phyloP scores from a whole-genome alignment of 1,139 yeast species.

The Lodderomyces elongisporus region DNA sequence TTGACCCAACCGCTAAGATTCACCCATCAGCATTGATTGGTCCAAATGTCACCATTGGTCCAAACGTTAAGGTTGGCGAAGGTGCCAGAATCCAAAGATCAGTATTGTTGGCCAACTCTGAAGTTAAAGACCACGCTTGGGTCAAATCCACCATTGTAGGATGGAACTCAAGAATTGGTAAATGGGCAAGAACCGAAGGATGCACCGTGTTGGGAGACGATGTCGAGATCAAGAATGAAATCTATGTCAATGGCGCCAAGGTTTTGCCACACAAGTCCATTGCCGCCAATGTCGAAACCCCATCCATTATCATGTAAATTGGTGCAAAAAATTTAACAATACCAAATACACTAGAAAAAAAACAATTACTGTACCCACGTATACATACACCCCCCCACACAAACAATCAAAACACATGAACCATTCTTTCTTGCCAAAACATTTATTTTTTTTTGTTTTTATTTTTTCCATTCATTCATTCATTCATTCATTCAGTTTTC shows the following conservation, averaged over 20 bases:
- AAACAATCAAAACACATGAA: no score
- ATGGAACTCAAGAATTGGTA: constrained; percentile 98
- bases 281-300: constrained; percentile 93
- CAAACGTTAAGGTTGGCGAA: constrained; percentile 91
- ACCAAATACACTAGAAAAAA: neutral
- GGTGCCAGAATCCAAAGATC: constrained; percentile 99
- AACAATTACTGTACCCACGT: no score
- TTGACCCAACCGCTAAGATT: constrained; percentile 93
- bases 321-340: neutral
- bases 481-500: no score
- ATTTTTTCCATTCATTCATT: no score
- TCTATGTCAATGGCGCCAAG: constrained; percentile 98
- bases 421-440: no score
- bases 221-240: constrained; percentile 96
- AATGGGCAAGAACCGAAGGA: constrained; percentile 99
- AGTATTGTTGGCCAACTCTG: constrained; percentile 85
- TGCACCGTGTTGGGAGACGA: constrained; percentile 98
- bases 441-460: no score
- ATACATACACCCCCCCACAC: no score
- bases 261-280: constrained; percentile 98
- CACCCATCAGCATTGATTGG: constrained; percentile 94
- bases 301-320: constrained; percentile 91
- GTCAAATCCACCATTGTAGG: constrained; percentile 98
- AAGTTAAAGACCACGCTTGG: constrained; percentile 96
- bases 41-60: constrained; percentile 97